phyloP scores from a whole-genome alignment of 2,329 filamentous ascomycete species.

The Exophiala xenobiotica region DNA sequence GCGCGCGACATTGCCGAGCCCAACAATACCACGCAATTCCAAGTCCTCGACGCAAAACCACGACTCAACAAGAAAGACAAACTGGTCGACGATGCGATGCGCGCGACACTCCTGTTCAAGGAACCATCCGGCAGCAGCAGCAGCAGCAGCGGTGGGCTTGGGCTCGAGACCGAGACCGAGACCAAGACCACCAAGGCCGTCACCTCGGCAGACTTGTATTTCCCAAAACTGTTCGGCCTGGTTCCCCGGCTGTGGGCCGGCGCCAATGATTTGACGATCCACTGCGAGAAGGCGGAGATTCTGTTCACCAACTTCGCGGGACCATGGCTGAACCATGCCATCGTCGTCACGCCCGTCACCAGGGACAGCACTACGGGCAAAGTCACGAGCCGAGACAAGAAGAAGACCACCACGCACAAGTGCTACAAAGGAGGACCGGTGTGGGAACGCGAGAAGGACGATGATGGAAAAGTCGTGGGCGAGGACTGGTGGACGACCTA shows the following conservation, averaged over 20 bases:
- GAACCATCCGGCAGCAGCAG: not conserved
- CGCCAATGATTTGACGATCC: slow-evolving; percentile 6
- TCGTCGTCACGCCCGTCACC: slow-evolving; percentile 7
- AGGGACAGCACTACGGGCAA: not conserved
- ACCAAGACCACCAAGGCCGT: not conserved
- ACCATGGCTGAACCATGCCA: slow-evolving; percentile 3
- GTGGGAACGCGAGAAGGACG: slow-evolving; percentile 1
- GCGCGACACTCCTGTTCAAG: not conserved
- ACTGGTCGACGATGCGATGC: slow-evolving; percentile 4
- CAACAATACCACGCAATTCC: not conserved
- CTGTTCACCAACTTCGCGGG: slow-evolving; percentile 9
- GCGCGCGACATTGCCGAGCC: slow-evolving; percentile 4
- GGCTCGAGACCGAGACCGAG: slow-evolving; percentile 40
- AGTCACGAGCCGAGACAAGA: not conserved
- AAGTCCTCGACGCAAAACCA: slow-evolving; percentile 2
- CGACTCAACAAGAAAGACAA: slow-evolving; percentile 1
- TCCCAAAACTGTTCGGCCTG: not conserved
- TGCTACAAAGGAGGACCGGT: slow-evolving; percentile 7
- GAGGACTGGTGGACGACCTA: slow-evolving; percentile 47
- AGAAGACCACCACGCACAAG: not conserved
- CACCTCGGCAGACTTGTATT: no score
- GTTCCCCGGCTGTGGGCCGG: not conserved
- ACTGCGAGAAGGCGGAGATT: slow-evolving; percentile 10
- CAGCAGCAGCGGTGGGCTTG: slow-evolving; percentile 36
- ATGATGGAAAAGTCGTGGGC: slow-evolving; percentile 29